A percentile compares a stretch with the other conserved stretches of the same genome.
Conservation (phyloP, 306 rosid genomes). For the Psophocarpus tetragonolobus region DNA sequence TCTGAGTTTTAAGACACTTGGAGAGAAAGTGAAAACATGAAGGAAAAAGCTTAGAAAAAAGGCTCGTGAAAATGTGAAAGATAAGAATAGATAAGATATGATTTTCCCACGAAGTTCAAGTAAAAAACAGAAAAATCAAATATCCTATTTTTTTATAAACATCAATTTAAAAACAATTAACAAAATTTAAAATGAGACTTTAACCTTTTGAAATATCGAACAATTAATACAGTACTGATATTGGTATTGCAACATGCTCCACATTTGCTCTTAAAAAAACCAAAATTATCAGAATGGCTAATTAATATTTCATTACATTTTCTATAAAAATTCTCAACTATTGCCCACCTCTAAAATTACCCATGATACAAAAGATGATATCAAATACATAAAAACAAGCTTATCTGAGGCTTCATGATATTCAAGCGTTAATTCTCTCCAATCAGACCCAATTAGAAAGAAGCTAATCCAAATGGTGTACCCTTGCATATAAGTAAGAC, state of each 20-base stretch:
- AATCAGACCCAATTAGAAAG: slow-evolving; percentile 37
- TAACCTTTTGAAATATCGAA: neutral
- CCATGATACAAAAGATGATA: slow-evolving; percentile 17
- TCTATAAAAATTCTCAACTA: slow-evolving; percentile 37
- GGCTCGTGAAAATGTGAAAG: neutral
- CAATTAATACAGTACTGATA: neutral
- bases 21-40: too few relatives aligned
- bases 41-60: too few relatives aligned
- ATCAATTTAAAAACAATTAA: neutral
- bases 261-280: slow-evolving; percentile 24
- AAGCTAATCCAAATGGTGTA: slow-evolving; percentile 38
- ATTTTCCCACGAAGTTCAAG: neutral
- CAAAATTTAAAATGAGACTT: neutral
- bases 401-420: slow-evolving; percentile 38
- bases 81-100: neutral
- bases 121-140: neutral
- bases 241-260: slow-evolving; percentile 3
- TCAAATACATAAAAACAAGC: slow-evolving; percentile 7
- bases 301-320: slow-evolving; percentile 42
- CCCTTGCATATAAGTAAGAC: slow-evolving; percentile 23
- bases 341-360: slow-evolving; percentile 41
- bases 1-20: too few relatives aligned
- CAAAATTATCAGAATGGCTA: slow-evolving; percentile 35
- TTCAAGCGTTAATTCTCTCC: slow-evolving; percentile 34
- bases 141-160: neutral